Conservation (phyloP, 1,284 basidiomycete species). For the Trametes pubescens region DNA sequence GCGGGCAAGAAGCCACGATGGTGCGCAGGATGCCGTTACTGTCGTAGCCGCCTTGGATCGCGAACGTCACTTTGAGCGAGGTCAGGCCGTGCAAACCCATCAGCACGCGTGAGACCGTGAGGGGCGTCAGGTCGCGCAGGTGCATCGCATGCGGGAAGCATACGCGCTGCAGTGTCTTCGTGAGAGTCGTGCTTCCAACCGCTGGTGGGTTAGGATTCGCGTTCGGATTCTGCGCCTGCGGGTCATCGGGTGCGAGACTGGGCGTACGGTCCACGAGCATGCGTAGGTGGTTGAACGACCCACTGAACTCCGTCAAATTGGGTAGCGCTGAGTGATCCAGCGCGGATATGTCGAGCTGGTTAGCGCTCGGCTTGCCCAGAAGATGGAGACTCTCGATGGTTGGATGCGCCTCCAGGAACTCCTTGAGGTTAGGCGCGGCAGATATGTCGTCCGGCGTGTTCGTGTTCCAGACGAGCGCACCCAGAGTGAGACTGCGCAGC, state of each 20-base stretch:
- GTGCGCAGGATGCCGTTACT: constrained; percentile 71
- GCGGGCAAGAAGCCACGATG: constrained; percentile 68
- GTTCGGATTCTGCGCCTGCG: constrained; percentile 19
- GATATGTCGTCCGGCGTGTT: constrained; percentile 43
- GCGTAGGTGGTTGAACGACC: constrained; percentile 69
- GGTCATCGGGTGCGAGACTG: constrained; percentile 10
- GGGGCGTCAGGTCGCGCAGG: constrained; percentile 69
- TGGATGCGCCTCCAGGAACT: constrained; percentile 72
- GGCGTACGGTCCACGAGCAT: constrained; percentile 47
- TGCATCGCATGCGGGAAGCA: constrained; percentile 70
- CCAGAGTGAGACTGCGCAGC: constrained; percentile 62
- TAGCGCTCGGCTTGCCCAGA: constrained; percentile 58
- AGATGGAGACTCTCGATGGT: constrained; percentile 60
- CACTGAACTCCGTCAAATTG: constrained; percentile 62
- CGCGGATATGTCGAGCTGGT: constrained; percentile 58
- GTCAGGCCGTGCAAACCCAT: constrained; percentile 60
- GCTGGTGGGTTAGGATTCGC: constrained; percentile 20
- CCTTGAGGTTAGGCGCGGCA: constrained; percentile 61
- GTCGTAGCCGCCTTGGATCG: constrained; percentile 75
- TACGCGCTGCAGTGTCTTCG: constrained; percentile 50
- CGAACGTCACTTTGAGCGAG: constrained; percentile 67
- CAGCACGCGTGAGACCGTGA: constrained; percentile 64
- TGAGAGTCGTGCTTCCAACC: constrained; percentile 42
- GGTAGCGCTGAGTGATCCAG: constrained; percentile 56
- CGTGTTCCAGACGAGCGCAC: constrained; percentile 69